These are phyloP conservation scores for Calonectria hongkongensis DNA, from an alignment of 2,329 filamentous ascomycete species.

Conservation along the genomic window DNA sequence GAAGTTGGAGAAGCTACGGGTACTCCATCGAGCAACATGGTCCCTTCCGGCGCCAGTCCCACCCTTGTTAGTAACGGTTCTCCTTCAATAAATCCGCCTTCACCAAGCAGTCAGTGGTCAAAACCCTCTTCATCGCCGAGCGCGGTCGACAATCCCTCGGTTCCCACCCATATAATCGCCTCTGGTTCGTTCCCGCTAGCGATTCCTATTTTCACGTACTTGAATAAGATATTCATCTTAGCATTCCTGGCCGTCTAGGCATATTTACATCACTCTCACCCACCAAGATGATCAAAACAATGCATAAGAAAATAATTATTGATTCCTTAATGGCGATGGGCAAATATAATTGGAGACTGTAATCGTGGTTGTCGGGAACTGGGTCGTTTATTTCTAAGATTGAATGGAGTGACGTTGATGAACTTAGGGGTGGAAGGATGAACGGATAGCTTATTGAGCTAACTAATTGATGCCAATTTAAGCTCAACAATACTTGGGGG, in stretches of 20 bases:
- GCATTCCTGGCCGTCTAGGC: conserved; percentile 37
- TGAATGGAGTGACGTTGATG: neutral
- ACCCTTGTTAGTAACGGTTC: neutral
- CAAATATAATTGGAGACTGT: too few species aligned
- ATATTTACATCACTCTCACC: neutral
- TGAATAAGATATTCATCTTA: conserved; percentile 54
- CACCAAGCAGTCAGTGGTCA: conserved; percentile 32
- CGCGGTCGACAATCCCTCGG: conserved; percentile 47
- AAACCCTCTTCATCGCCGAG: conserved; percentile 45
- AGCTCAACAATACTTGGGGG: too few species aligned
- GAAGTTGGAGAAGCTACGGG: neutral
- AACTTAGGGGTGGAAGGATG: neutral
- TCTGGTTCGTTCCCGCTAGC: conserved; percentile 53
- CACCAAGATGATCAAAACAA: neutral
- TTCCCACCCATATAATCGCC: conserved; percentile 54
- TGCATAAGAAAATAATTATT: neutral
- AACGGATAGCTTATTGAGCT: too few species aligned
- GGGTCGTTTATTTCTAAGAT: neutral
- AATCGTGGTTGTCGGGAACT: too few species aligned
- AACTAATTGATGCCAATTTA: too few species aligned
- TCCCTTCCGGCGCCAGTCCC: neutral
- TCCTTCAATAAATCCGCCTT: conserved; percentile 5
- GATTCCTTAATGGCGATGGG: neutral
- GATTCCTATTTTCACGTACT: conserved; percentile 46
- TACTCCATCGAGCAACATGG: neutral